Percentiles rank a stretch among this genome's conserved stretches.
Evolutionary conservation across 331 rosid species (phyloP).

Genomic region (Acacia pycnantha): DNA sequence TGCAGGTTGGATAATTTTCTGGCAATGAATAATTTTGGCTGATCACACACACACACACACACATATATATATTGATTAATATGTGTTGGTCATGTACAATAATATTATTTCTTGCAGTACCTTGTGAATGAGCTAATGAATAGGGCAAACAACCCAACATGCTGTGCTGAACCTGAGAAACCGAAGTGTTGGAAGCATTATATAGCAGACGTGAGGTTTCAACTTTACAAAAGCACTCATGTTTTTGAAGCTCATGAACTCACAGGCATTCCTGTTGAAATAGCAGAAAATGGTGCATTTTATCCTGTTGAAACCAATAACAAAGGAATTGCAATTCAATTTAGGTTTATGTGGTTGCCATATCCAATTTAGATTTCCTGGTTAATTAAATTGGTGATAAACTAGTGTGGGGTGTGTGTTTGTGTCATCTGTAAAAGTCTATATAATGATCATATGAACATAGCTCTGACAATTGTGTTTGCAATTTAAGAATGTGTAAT

Average conservation of each 20-base stretch:
- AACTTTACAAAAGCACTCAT: not conserved
- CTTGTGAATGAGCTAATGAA: not conserved
- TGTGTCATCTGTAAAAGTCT: too few species aligned
- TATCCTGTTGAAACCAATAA: not conserved
- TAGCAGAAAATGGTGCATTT: not conserved
- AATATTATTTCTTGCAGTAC: not conserved
- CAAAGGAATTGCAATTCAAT: not conserved
- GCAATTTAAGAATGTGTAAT: not conserved
- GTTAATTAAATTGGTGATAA: not conserved
- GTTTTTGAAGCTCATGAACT: not conserved
- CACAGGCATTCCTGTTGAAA: not conserved
- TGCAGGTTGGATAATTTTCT: not conserved
- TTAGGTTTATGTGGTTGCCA: not conserved
- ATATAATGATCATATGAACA: not conserved
- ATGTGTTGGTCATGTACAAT: not conserved
- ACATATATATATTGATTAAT: not conserved
- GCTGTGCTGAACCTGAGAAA: not conserved
- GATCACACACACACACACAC: not conserved
- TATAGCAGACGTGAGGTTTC: not conserved
- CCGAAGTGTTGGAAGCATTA: not conserved
- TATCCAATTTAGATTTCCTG: not conserved
- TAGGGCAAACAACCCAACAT: not conserved
- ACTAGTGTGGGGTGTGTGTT: too few species aligned
- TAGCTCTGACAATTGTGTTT: not conserved
- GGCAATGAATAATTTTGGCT: not conserved